Percentiles rank a stretch among this genome's conserved stretches.
Evolutionary conservation across 2,329 filamentous ascomycete species (phyloP).

Genomic region (Pochonia chlamydosporia): DNA sequence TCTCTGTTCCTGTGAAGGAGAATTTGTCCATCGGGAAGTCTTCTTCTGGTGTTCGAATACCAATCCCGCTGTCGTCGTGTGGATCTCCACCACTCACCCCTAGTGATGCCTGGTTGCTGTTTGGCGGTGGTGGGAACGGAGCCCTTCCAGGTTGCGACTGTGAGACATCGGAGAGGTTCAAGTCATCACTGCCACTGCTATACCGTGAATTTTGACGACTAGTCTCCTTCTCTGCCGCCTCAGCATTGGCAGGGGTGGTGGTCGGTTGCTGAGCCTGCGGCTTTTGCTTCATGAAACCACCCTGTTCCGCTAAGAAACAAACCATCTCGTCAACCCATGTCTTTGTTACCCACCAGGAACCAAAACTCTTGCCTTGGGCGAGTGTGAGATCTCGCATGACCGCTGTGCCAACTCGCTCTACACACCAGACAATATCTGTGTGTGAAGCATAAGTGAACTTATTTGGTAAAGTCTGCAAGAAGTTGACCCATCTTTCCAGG

Average conservation of each 20-base stretch:
- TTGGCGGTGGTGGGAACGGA: conserved; percentile 41
- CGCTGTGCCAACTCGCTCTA: conserved; percentile 69
- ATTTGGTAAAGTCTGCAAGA: conserved; percentile 61
- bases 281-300: conserved; percentile 71
- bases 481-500: conserved; percentile 71
- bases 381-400: conserved; percentile 79
- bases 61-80: conserved; percentile 71
- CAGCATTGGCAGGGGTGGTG: conserved; percentile 24
- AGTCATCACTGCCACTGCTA: conserved; percentile 40
- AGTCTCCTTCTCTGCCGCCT: conserved; percentile 28
- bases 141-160: conserved; percentile 44
- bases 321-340: conserved; percentile 96
- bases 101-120: conserved; percentile 34
- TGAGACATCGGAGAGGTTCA: conserved; percentile 36
- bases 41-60: conserved; percentile 62
- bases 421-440: conserved; percentile 68
- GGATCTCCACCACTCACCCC: conserved; percentile 34
- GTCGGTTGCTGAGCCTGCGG: conserved; percentile 25
- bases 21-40: conserved; percentile 59
- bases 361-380: conserved; percentile 71
- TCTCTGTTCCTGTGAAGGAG: conserved; percentile 34
- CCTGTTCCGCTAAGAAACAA: conserved; percentile 80
- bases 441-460: conserved; percentile 71
- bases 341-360: conserved; percentile 93
- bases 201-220: conserved; percentile 31